phyloP scores from a whole-genome alignment of 2,329 filamentous ascomycete species.

The Colletotrichum noveboracense region DNA sequence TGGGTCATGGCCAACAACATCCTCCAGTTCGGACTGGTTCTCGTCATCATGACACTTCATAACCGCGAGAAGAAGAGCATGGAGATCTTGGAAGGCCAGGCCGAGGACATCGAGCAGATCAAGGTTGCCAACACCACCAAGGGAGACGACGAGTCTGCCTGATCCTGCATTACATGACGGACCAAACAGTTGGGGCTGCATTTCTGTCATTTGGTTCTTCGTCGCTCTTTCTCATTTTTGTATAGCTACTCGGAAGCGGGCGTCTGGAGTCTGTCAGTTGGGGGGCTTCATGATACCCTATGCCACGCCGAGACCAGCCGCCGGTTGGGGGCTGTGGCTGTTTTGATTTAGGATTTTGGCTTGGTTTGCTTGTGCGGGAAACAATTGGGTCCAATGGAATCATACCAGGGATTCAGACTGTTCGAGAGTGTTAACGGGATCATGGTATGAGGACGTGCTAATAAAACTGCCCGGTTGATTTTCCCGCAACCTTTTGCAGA shows the following conservation, averaged over 20 bases:
- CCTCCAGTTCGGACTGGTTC: not conserved
- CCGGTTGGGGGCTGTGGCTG: conserved; percentile 1
- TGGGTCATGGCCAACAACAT: conserved; percentile 11
- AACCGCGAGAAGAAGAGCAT: conserved; percentile 4
- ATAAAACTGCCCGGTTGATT: not conserved
- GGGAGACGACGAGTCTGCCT: not conserved
- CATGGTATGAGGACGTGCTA: not conserved
- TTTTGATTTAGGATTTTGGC: not conserved
- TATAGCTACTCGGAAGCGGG: conserved; percentile 5
- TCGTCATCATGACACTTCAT: conserved; percentile 13
- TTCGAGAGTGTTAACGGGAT: fast-evolving
- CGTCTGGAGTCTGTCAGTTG: conserved; percentile 14
- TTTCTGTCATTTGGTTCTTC: not conserved
- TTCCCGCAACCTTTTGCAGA: not conserved
- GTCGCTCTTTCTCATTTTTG: not conserved
- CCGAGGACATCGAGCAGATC: not conserved
- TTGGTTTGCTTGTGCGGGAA: not conserved
- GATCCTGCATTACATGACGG: not conserved
- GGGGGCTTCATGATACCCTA: conserved; percentile 5
- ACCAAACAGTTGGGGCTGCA: not conserved
- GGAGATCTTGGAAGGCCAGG: conserved; percentile 2
- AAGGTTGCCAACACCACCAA: not conserved
- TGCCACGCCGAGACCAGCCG: not conserved
- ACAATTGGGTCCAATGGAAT: not conserved
- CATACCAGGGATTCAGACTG: fast-evolving